phyloP scores from a whole-genome alignment of 176 grass and related monocot species.

The Phoenix roebelenii region DNA sequence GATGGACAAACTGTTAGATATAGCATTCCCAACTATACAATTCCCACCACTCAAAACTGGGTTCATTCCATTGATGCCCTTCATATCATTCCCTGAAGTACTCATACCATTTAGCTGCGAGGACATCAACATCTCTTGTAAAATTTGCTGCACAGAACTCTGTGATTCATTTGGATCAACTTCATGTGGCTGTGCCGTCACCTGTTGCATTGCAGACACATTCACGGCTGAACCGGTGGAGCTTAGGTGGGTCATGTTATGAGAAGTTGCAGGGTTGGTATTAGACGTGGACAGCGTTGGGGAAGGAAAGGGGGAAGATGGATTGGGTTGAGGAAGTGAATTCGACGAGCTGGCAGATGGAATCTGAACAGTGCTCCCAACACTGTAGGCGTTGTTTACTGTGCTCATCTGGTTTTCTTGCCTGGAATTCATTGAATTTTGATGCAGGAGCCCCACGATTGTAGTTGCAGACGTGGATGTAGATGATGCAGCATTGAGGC shows the following conservation, averaged over 20 bases:
- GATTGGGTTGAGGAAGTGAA: slow-evolving; percentile 41
- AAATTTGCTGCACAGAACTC: slow-evolving; percentile 78
- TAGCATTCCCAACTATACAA: slow-evolving; percentile 44
- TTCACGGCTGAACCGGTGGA: slow-evolving; percentile 33
- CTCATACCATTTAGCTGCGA: slow-evolving; percentile 54
- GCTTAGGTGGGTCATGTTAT: slow-evolving; percentile 37
- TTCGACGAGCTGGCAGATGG: slow-evolving; percentile 15
- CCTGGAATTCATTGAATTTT: slow-evolving; percentile 50
- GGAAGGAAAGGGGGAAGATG: slow-evolving; percentile 41
- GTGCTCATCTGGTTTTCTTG: slow-evolving; percentile 47
- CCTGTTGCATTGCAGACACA: slow-evolving; percentile 49
- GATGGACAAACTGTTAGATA: slow-evolving; percentile 41
- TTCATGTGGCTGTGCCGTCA: slow-evolving; percentile 33
- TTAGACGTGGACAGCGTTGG: slow-evolving; percentile 28
- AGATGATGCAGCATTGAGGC: slow-evolving; percentile 40
- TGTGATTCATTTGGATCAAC: slow-evolving; percentile 71
- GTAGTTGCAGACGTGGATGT: slow-evolving; percentile 30
- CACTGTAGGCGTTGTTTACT: slow-evolving; percentile 28
- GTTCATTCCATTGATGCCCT: slow-evolving; percentile 48
- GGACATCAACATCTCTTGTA: slow-evolving; percentile 89
- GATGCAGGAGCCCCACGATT: slow-evolving; percentile 26
- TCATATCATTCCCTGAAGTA: slow-evolving; percentile 35
- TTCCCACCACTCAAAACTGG: slow-evolving; percentile 45
- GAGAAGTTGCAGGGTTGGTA: slow-evolving; percentile 47
- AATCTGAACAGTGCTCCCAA: slow-evolving; percentile 21